Base-by-base conservation (phyloP, 805 yeast genomes). In the Clavispora fructus region DNA sequence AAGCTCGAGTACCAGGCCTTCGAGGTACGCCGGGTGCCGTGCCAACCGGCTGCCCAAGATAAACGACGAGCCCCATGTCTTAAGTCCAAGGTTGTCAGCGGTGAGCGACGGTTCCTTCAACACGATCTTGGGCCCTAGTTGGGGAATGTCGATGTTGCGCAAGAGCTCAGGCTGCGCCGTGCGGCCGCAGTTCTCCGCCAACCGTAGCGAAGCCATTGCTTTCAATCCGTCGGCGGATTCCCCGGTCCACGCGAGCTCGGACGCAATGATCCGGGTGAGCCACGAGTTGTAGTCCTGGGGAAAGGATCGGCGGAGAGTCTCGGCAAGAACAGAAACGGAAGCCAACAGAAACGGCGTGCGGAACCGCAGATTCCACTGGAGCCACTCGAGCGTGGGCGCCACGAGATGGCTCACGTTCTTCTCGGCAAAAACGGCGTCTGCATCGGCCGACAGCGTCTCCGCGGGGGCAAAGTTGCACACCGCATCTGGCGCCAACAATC, bases 31-130 rank as follows among this genome's bases (percentile, higher is more conserved):
- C 14, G 43, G 39, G 25, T 46, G 25, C 11, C 33, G 41, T 10
- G 74, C 61, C 4, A 88, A 60, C 25, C 85, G 64, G 30, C 75
- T 68, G 3, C 94, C 76, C 23, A 94, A 66, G 6, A 88, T 74
- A 25, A 86, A 66, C 0, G 97, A 81, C 0, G 97, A 86, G 0
- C 98, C 99, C 99, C 99, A 92, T 0, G 99, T 92, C 51, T 92
- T 89, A 61, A 89, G 73, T 0, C 99, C 99, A 19, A 94, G 67
- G 50, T 85, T 86, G 63, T 94, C 99, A 33, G 81, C 78, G 0
- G 97, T 87, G 49, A 92, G 68, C 0, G 95, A 81, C 0, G 98
- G 98, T 58, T 92, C 99, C 47, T 74, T 73, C 27, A 92, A 63
- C 23, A 51, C 50, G 3, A 78, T 65, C 19, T 44, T 62, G 25